phyloP scores from a whole-genome alignment of 164 flowering plant genomes.

The Sextonia rubra region DNA sequence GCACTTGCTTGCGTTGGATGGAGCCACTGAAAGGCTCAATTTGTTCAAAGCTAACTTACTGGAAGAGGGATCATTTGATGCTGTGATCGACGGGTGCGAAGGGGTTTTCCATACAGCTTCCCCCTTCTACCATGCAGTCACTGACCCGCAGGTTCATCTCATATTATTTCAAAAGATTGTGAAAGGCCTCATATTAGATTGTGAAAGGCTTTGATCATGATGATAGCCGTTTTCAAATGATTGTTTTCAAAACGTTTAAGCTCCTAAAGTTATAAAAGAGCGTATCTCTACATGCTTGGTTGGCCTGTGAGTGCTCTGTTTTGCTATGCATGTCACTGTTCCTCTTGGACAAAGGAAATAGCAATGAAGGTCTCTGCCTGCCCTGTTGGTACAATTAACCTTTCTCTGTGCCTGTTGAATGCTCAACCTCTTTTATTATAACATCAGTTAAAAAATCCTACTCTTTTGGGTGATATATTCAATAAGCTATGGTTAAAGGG shows the following conservation, averaged over 20 bases:
- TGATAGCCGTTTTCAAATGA: not conserved
- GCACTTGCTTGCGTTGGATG: slow-evolving; percentile 15
- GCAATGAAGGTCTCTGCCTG: too few species aligned
- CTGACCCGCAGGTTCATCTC: slow-evolving; percentile 6
- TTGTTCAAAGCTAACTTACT: slow-evolving; percentile 13
- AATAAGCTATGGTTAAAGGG: too few species aligned
- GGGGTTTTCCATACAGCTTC: slow-evolving; percentile 19
- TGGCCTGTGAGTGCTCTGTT: not conserved
- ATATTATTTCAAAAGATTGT: not conserved
- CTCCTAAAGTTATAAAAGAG: not conserved
- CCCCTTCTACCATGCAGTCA: not conserved
- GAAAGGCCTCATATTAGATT: too few species aligned
- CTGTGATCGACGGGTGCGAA: slow-evolving; percentile 12
- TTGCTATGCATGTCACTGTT: too few species aligned
- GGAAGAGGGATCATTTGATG: slow-evolving; percentile 18
- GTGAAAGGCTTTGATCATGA: not conserved
- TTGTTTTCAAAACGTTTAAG: too few species aligned
- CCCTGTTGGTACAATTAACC: too few species aligned
- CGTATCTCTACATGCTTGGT: not conserved
- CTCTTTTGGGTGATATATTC: too few species aligned
- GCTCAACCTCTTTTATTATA: too few species aligned
- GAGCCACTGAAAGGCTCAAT: slow-evolving; percentile 14
- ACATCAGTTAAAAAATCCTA: too few species aligned
- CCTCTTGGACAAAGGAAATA: too few species aligned
- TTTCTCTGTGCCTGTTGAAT: too few species aligned